Conservation (phyloP, 805 yeast genomes). For the Wickerhamiella qilinensis region DNA sequence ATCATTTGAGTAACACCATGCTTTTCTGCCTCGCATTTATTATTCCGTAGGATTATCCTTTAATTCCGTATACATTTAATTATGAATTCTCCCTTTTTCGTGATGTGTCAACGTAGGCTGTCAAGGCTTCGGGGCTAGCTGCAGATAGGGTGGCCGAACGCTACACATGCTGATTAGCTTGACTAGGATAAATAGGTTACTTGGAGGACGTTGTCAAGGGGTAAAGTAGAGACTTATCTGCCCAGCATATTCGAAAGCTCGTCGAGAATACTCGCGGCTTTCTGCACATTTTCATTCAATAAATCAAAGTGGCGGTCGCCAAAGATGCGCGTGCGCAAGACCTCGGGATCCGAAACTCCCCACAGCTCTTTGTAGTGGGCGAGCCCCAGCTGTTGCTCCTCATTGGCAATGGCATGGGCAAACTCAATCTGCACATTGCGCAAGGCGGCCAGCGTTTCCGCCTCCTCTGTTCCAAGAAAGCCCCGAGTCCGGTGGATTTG, state of each 20-base stretch:
- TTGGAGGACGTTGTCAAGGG: neutral
- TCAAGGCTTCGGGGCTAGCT: too few species aligned
- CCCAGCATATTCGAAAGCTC: constrained; percentile 32
- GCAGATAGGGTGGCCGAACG: too few species aligned
- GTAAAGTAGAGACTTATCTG: constrained; percentile 8
- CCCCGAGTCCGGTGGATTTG: constrained; percentile 19
- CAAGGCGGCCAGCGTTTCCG: constrained; percentile 33
- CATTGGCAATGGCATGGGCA: constrained; percentile 25
- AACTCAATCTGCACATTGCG: constrained; percentile 40
- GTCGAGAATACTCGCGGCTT: constrained; percentile 33
- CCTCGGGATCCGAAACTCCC: constrained; percentile 14
- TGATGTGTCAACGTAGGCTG: too few species aligned
- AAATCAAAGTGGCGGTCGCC: constrained; percentile 37
- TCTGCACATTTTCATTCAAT: constrained; percentile 33
- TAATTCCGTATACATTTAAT: too few species aligned
- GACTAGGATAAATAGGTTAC: neutral
- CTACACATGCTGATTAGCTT: neutral
- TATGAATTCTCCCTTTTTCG: too few species aligned
- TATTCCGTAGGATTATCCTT: too few species aligned
- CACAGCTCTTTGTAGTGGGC: constrained; percentile 21
- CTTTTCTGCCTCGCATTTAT: neutral
- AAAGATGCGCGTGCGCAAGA: constrained; percentile 24
- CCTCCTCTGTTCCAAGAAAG: constrained; percentile 30
- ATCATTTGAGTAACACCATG: constrained; percentile 5
- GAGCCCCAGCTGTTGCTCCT: constrained; percentile 16